Conservation (phyloP, 2,329 filamentous ascomycete genomes). For the Tolypocladium tundrense region DNA sequence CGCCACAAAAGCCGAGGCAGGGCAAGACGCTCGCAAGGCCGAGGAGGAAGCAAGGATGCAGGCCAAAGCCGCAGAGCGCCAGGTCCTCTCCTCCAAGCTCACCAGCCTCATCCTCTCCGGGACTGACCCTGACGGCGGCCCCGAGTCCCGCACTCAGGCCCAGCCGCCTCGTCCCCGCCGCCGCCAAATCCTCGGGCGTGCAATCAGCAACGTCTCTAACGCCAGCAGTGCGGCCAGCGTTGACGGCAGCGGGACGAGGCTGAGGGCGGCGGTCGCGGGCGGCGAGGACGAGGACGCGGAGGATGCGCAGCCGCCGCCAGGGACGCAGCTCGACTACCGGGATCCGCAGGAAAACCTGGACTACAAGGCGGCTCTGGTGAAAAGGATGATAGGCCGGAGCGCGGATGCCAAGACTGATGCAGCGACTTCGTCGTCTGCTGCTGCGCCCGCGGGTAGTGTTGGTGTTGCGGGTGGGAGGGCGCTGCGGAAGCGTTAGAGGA, state of each 20-base stretch:
- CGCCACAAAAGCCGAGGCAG: slow-evolving; percentile 3
- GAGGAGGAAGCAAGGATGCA: slow-evolving; percentile 12
- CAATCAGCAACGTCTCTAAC: slow-evolving; percentile 46
- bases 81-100: slow-evolving; percentile 30
- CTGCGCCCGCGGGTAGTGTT: not conserved
- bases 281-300: slow-evolving; percentile 6
- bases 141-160: slow-evolving; percentile 4
- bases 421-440: not conserved
- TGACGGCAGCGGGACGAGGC: slow-evolving; percentile 15
- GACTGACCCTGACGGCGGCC: slow-evolving; percentile 4
- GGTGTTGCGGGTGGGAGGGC: slow-evolving; percentile 8
- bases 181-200: slow-evolving; percentile 46
- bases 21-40: slow-evolving; percentile 3
- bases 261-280: not conserved
- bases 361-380: slow-evolving; percentile 33
- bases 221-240: slow-evolving; percentile 35
- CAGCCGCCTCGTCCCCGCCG: slow-evolving; percentile 19
- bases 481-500: slow-evolving; percentile 10
- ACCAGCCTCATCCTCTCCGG: slow-evolving; percentile 29
- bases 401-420: slow-evolving; percentile 5
- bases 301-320: slow-evolving; percentile 25
- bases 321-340: slow-evolving; percentile 44
- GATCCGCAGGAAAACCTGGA: slow-evolving; percentile 35
- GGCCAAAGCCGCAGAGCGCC: slow-evolving; percentile 25
- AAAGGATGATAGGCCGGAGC: slow-evolving; percentile 26